Base-by-base conservation (phyloP, 2,329 filamentous ascomycete genomes). In the Ceratocystis smalleyi region DNA sequence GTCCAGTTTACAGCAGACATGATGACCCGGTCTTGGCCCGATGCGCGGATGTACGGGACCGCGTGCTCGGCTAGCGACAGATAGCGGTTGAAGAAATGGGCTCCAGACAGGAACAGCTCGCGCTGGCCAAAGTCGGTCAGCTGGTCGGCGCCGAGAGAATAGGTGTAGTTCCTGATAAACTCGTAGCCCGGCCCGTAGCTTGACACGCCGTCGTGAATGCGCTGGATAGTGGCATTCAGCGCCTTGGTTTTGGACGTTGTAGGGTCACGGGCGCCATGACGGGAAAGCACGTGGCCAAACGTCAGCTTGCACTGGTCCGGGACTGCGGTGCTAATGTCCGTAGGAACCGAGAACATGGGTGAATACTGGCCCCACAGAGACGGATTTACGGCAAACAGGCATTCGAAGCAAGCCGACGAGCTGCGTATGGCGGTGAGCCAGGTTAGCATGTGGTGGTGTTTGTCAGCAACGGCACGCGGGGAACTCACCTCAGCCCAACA, bases 231-330 rank as follows among this genome's bases (percentile, higher is more conserved):
- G 4, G 76, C 73, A 47, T 77, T 79, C 74, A 95, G 96, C 5
- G 73, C 71, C 10, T 73, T 71, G 0, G 84, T 82, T 76, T 91
- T 95, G 68, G 77, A 76, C 10, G 75, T 70, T 0, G 91, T 95
- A 0, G 91, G 91, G 71, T 89, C 87, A 62, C 91, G 83, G 45
- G 89, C 88, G 59, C 91, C 91, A 72, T 96, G 91, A 1, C 91
- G 84, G 24, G 89, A 91, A 59, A 96, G 80, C 27, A 91, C 77
- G 70, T 91, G 87, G 0, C 81, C 91, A 73, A 95, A 92, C 2
- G 85, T 92, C 69, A 92, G 76, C 12, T 81, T 76, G 74, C 91
- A 96, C n/a, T 77, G 78, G 0, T 76, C 69, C 0, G 90, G 91
- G 0, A 87, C 75, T 6, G 77, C 76, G 5, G 78, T 69, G 17